phyloP scores from a whole-genome alignment of 139 green algal species.

The Haematococcus lacustris region DNA sequence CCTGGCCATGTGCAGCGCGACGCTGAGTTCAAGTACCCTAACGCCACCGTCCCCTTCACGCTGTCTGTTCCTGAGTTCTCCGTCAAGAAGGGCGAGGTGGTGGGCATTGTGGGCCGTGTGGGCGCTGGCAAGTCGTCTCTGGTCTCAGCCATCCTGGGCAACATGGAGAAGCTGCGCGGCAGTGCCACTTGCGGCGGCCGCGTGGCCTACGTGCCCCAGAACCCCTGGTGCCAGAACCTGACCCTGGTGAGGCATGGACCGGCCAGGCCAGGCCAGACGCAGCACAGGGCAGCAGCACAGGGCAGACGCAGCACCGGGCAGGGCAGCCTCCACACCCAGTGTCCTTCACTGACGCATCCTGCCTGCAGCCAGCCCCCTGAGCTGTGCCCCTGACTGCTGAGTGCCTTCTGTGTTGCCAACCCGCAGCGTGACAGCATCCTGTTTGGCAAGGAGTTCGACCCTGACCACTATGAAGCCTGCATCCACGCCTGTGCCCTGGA shows the following conservation, averaged over 20 bases:
- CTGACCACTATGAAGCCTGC: conserved; percentile 34
- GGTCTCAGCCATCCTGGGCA: conserved; percentile 37
- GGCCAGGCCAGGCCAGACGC: no score
- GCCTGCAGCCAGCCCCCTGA: no score
- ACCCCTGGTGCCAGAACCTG: conserved; percentile 67
- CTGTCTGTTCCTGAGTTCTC: background rate
- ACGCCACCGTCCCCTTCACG: conserved; percentile 10
- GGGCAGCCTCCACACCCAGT: no score
- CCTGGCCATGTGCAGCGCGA: conserved; percentile 15
- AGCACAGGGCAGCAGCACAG: no score
- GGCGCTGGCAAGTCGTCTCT: conserved; percentile 37
- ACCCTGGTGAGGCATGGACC: conserved; percentile 48
- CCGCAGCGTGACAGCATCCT: conserved; percentile 62
- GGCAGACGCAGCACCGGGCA: no score
- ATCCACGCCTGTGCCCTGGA: conserved; percentile 44
- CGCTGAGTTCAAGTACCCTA: conserved; percentile 47
- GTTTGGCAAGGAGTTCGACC: conserved; percentile 46
- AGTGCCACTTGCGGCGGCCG: conserved; percentile 12
- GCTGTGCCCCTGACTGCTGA: no score
- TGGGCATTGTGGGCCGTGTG: conserved; percentile 39
- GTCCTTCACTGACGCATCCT: no score
- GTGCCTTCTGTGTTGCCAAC: no score
- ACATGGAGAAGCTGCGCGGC: background rate
- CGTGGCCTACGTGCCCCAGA: conserved; percentile 44
- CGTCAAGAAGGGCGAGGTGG: background rate